These are phyloP conservation scores for Drosera spatulata DNA, from an alignment of 179 eudicot species.

Conservation along the genomic window DNA sequence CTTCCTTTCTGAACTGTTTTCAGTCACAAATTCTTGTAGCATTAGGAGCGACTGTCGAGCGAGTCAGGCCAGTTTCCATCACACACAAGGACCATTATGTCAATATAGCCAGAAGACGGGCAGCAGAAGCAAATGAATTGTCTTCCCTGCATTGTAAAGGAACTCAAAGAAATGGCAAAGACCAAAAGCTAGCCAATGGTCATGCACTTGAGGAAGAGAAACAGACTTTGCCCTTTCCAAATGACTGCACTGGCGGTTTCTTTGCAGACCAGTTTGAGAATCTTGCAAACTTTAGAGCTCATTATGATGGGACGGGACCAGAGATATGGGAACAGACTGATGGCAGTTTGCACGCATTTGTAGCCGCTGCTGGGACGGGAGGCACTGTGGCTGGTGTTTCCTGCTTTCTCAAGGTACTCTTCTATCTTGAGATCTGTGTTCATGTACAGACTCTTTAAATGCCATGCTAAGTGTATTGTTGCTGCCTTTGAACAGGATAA, in stretches of 20 bases:
- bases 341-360: slow-evolving; percentile 71
- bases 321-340: slow-evolving; percentile 91
- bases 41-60: slow-evolving; percentile 88
- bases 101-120: slow-evolving; percentile 85
- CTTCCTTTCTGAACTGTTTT: slow-evolving; percentile 4
- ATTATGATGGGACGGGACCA: slow-evolving; percentile 90
- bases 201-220: slow-evolving; percentile 16
- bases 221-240: slow-evolving; percentile 23
- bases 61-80: slow-evolving; percentile 97
- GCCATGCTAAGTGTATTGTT: no score
- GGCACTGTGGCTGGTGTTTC: slow-evolving; percentile 91
- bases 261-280: slow-evolving; percentile 97
- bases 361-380: slow-evolving; percentile 96
- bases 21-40: slow-evolving; percentile 96
- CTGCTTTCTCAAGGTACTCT: slow-evolving; percentile 60
- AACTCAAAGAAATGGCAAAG: slow-evolving; percentile 10
- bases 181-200: slow-evolving; percentile 22
- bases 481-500: slow-evolving; percentile 39
- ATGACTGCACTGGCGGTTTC: slow-evolving; percentile 74
- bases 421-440: neutral
- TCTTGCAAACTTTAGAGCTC: slow-evolving; percentile 83
- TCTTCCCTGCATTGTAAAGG: slow-evolving; percentile 24
- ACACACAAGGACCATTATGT: slow-evolving; percentile 91
- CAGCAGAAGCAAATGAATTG: slow-evolving; percentile 64
- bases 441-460: no score